Conservation (phyloP, 257 asterid genomes). For the Solanum paucissectum region DNA sequence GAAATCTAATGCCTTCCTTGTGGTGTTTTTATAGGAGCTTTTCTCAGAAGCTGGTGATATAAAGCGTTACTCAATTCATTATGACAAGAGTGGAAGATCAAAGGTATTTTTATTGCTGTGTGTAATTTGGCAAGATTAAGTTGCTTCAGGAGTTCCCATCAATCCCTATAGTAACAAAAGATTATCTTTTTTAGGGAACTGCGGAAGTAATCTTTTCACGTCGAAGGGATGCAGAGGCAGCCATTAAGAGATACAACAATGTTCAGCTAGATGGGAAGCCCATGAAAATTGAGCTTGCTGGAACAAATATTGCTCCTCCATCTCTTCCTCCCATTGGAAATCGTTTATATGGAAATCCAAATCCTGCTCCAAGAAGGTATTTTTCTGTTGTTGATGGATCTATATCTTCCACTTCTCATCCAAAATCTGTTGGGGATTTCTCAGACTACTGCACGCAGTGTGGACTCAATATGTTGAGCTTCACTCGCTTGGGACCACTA, state of each 20-base stretch:
- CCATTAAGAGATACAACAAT: constrained; percentile 53
- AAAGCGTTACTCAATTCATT: constrained; percentile 61
- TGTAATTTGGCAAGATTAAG: neutral
- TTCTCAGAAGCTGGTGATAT: constrained; percentile 89
- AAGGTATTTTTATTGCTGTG: constrained; percentile 46
- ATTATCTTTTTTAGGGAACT: constrained; percentile 58
- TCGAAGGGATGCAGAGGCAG: constrained; percentile 51
- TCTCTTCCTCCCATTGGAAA: constrained; percentile 1
- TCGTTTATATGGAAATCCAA: constrained; percentile 17
- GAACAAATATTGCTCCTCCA: constrained; percentile 31
- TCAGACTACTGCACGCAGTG: neutral
- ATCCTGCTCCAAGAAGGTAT: constrained; percentile 33
- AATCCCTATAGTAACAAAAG: neutral
- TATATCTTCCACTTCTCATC: neutral
- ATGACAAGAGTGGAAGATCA: constrained; percentile 94
- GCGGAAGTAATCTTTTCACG: constrained; percentile 74
- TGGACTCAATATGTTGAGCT: neutral
- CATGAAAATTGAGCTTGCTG: constrained; percentile 53
- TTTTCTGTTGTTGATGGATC: neutral
- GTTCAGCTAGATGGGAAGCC: constrained; percentile 74
- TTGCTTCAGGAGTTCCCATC: neutral
- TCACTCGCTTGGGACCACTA: neutral
- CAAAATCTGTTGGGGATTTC: neutral
- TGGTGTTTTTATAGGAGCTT: constrained; percentile 51
- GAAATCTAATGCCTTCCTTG: neutral